phyloP scores from a whole-genome alignment of 768 basidiomycete species.

The Podaxis rugospora region DNA sequence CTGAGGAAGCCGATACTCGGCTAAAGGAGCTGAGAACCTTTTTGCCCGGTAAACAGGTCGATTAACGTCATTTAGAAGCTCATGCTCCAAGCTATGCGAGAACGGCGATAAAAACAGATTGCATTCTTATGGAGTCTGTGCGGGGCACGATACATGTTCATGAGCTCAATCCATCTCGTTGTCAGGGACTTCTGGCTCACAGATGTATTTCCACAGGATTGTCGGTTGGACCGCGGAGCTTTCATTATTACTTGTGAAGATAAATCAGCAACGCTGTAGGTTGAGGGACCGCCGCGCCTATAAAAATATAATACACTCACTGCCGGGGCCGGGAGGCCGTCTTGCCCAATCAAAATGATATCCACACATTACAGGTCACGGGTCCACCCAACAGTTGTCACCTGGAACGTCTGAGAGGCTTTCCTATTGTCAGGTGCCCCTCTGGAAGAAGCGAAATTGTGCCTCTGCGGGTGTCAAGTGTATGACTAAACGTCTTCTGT shows the following conservation, averaged over 20 bases:
- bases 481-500: not conserved
- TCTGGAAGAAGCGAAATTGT: not conserved
- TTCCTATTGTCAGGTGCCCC: conserved; percentile 1
- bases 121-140: no score
- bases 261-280: no score
- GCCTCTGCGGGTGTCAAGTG: not conserved
- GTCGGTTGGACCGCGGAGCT: no score
- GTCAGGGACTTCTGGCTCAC: no score
- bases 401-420: not conserved
- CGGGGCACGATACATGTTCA: not conserved
- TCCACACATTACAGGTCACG: not conserved
- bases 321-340: not conserved
- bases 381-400: not conserved
- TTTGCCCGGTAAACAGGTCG: not conserved
- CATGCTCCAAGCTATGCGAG: not conserved
- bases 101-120: no score
- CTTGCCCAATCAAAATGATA: not conserved
- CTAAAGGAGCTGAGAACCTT: conserved; percentile 2
- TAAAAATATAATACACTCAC: not conserved
- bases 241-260: no score
- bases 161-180: no score
- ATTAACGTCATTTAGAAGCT: not conserved
- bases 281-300: no score
- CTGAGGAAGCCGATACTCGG: not conserved
- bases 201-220: no score